Percentiles rank a stretch among this genome's conserved stretches.
These are phyloP conservation scores for Podila verticillata DNA, from an alignment of 192 early-diverging fungal species.

Conservation along the genomic window DNA sequence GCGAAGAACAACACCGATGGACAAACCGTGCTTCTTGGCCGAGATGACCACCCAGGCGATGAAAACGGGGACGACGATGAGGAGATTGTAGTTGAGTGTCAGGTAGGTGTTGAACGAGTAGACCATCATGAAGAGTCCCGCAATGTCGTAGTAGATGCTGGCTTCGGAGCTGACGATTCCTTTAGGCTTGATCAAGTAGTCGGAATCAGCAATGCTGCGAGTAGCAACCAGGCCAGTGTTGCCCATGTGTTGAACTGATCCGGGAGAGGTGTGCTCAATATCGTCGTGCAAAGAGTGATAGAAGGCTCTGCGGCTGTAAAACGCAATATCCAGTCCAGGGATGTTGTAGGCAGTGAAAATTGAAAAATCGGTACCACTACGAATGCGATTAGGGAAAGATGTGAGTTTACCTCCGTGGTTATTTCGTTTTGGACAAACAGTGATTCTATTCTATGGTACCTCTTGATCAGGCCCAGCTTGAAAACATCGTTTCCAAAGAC, in stretches of 20 bases:
- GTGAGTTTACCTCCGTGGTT: not conserved
- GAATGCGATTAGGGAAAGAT: not conserved
- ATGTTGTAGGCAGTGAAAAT: slow-evolving; percentile 66
- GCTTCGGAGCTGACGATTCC: slow-evolving; percentile 36
- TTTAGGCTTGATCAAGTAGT: slow-evolving; percentile 34
- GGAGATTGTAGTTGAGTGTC: slow-evolving; percentile 47
- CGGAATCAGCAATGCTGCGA: slow-evolving; percentile 61
- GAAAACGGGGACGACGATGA: slow-evolving; percentile 37
- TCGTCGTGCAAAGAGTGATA: slow-evolving; percentile 74
- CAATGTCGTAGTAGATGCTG: slow-evolving; percentile 60
- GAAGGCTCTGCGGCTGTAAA: slow-evolving; percentile 68
- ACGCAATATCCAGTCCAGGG: slow-evolving; percentile 75
- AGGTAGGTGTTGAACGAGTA: slow-evolving; percentile 47
- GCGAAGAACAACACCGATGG: slow-evolving; percentile 5
- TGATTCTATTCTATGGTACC: slow-evolving; percentile 12
- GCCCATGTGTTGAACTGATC: slow-evolving; percentile 76
- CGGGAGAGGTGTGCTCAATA: slow-evolving; percentile 56
- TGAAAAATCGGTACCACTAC: slow-evolving; percentile 72
- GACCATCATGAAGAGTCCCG: slow-evolving; percentile 55
- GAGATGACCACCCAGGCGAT: slow-evolving; percentile 26
- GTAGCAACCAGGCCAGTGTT: slow-evolving; percentile 56
- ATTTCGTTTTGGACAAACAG: not conserved
- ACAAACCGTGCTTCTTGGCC: slow-evolving; percentile 17
- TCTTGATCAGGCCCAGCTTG: slow-evolving; percentile 66
- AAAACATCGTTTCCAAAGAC: slow-evolving; percentile 74